Conservation (phyloP, 441 rosid species). For the Theobroma grandiflorum region DNA sequence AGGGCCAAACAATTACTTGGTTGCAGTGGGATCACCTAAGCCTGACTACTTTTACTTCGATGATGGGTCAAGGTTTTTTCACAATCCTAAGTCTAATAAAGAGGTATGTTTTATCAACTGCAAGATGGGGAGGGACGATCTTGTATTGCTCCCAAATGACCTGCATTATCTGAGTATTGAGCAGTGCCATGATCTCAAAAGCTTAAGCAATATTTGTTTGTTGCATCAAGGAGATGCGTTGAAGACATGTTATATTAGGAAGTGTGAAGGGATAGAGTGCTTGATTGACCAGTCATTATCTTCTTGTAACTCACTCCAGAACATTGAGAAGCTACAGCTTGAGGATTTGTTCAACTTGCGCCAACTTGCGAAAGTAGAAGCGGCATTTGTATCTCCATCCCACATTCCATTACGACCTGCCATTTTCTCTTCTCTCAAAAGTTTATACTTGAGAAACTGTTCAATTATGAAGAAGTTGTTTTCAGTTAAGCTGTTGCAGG, state of each 20-base stretch:
- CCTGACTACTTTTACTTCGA: accelerated
- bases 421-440: background rate
- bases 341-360: background rate
- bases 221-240: background rate
- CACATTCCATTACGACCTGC: background rate
- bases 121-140: background rate
- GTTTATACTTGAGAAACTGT: background rate
- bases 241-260: background rate
- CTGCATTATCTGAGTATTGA: background rate
- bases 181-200: background rate
- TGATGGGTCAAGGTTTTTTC: background rate
- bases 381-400: background rate
- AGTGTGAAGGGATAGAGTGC: background rate
- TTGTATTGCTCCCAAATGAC: background rate
- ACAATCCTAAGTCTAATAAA: no score
- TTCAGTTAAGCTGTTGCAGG: background rate
- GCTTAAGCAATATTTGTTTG: background rate
- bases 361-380: background rate
- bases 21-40: background rate
- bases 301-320: background rate
- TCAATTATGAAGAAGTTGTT: slow-evolving; percentile 6
- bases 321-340: background rate
- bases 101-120: background rate
- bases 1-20: background rate
- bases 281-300: background rate